Base-by-base conservation (phyloP, 768 basidiomycete species). In the Suillus alpinus region DNA sequence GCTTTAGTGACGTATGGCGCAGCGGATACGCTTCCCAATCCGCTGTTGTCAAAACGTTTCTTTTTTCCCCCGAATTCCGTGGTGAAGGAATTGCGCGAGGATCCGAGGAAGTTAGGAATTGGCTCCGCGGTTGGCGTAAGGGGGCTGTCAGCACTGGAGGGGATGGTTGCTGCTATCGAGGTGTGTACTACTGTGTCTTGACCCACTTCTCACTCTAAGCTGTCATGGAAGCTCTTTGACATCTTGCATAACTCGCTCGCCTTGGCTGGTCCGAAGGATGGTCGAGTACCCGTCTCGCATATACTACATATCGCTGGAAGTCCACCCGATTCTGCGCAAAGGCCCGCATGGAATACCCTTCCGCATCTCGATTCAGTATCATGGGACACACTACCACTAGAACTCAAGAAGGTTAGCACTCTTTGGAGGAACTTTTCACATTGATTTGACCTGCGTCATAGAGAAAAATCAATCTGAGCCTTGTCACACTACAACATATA, bases 91-190 rank as follows among this genome's bases (percentile, higher is more conserved):
- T 73, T 88, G 61, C 75, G 75, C 14, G 75, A 77, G 18, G 79
- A 84, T 0, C 78, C 81, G 3, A 63, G 68, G 12, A 80, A 77
- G 36, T 72, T 87, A 6, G 88, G 86, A 2, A 76, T 91, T 18
- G 88, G 88, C 3, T 78, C 76, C 49, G 78, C 79, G 8, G 81
- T 81, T 6, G 79, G 78, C 1, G 67, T 69, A 8, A 70, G 70
- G 32, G 88, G 88, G 1, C 80, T 89, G 81, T 86, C 87, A 31
- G 85, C 86, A 4, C 73, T 92, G 7, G 90, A 92, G 60, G 90
- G 86, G 8, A 70, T 89, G 13, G 85, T 88, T 14, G 86, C 88
- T 18, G 86, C 84, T 36, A 72, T 91, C 26, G 89, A 91, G 79
- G 89, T 89, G 75, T 66, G 46, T 23, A 13, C 3, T 16, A n/a